These are phyloP conservation scores for Sarocladium kiliense DNA, from an alignment of 2,329 filamentous ascomycete genomes.

Conservation along the genomic window DNA sequence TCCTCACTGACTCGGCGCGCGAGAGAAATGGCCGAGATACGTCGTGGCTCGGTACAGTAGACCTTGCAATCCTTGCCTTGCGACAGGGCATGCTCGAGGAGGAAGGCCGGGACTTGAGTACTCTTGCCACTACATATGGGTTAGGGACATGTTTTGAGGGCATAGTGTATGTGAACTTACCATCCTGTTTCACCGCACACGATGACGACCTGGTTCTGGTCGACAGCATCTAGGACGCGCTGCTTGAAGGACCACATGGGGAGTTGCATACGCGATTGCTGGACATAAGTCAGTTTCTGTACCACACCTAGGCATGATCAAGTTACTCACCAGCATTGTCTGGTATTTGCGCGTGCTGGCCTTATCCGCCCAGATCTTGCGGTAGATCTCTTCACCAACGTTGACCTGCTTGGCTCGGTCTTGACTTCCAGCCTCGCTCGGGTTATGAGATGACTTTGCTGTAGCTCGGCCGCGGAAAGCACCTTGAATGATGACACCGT, in stretches of 20 bases:
- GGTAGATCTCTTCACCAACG: constrained; percentile 43
- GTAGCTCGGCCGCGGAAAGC: constrained; percentile 63
- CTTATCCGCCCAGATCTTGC: constrained; percentile 57
- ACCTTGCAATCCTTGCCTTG: constrained; percentile 82
- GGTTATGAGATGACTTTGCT: constrained; percentile 41
- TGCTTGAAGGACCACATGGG: constrained; percentile 86
- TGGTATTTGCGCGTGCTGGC: constrained; percentile 58
- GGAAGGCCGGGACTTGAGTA: constrained; percentile 91
- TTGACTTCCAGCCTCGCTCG: constrained; percentile 40
- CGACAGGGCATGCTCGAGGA: constrained; percentile 82
- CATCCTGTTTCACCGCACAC: constrained; percentile 96
- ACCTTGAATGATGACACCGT: constrained; percentile 70
- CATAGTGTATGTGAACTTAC: constrained; percentile 26
- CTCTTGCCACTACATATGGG: constrained; percentile 67
- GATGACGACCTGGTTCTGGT: constrained; percentile 79
- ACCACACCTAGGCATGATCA: constrained; percentile 9
- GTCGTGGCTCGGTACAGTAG: constrained; percentile 89
- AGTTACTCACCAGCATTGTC: constrained; percentile 62
- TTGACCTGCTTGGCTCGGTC: constrained; percentile 36
- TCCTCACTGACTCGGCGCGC: constrained; percentile 93
- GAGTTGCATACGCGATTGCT: constrained; percentile 66
- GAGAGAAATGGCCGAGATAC: constrained; percentile 93
- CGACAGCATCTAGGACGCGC: constrained; percentile 71
- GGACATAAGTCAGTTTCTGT: constrained; percentile 6
- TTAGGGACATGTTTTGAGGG: constrained; percentile 13